phyloP scores from a whole-genome alignment of 805 yeast genomes.

The Ogataea chonburiensis region DNA sequence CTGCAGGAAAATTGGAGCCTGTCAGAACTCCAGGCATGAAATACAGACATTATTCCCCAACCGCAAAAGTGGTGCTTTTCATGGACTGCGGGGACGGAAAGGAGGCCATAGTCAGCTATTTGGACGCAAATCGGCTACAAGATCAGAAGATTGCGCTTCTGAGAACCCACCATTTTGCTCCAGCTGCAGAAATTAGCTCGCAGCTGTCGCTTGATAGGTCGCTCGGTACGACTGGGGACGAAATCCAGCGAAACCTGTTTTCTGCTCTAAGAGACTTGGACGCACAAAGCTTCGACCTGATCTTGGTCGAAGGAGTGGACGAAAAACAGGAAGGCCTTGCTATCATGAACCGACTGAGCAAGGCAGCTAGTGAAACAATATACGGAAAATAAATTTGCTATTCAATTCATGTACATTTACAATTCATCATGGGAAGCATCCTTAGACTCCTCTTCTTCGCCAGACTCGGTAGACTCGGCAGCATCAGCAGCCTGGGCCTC shows the following conservation, averaged over 20 bases:
- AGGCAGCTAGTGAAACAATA: slow-evolving; percentile 65
- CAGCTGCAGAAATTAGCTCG: slow-evolving; percentile 17
- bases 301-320: slow-evolving; percentile 80
- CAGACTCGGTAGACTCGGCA: slow-evolving; percentile 77
- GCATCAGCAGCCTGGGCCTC: slow-evolving; percentile 35
- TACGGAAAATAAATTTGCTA: slow-evolving; percentile 5
- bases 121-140: slow-evolving; percentile 10
- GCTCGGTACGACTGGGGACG: slow-evolving; percentile 48
- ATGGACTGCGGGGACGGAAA: slow-evolving; percentile 47
- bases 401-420: slow-evolving; percentile 8
- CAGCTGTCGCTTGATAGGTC: slow-evolving; percentile 32
- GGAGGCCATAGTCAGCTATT: slow-evolving; percentile 14
- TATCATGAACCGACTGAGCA: slow-evolving; percentile 84
- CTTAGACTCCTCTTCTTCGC: no score
- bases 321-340: slow-evolving; percentile 85
- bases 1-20: slow-evolving; percentile 62
- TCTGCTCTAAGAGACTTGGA: slow-evolving; percentile 74
- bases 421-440: slow-evolving; percentile 46
- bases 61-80: slow-evolving; percentile 74
- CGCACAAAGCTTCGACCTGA: slow-evolving; percentile 60
- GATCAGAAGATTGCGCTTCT: slow-evolving; percentile 50
- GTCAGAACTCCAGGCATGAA: slow-evolving; percentile 98
- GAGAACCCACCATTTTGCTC: slow-evolving; percentile 39
- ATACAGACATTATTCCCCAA: slow-evolving; percentile 91
- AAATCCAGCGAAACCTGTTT: slow-evolving; percentile 76